Percentiles rank a stretch among this genome's conserved stretches.
These are phyloP conservation scores for Rheum nobile DNA, from an alignment of 148 eudicot species.

Conservation along the genomic window DNA sequence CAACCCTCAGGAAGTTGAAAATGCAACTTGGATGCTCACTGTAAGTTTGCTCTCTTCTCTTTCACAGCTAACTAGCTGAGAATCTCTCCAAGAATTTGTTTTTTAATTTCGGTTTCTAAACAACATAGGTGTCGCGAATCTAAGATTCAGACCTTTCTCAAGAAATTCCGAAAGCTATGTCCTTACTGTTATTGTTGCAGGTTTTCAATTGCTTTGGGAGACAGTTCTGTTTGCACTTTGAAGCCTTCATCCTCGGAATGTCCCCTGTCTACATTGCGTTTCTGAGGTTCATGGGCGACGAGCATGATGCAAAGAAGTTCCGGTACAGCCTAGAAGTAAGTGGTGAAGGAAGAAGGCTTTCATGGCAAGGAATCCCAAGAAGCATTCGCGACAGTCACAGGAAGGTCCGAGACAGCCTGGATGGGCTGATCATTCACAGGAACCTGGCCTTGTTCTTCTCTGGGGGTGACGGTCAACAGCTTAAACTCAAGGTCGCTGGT, in stretches of 20 bases:
- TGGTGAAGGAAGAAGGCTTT: slow-evolving; percentile 14
- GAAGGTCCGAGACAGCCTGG: slow-evolving; percentile 19
- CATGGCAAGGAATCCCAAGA: slow-evolving; percentile 24
- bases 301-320: slow-evolving; percentile 22
- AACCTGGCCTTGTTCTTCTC: slow-evolving; percentile 22
- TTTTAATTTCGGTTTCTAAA: not conserved
- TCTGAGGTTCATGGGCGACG: slow-evolving; percentile 25
- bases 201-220: slow-evolving; percentile 21
- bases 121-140: too few relatives aligned
- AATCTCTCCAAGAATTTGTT: not conserved
- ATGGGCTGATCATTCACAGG: slow-evolving; percentile 19
- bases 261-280: slow-evolving; percentile 21
- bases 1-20: slow-evolving; percentile 22
- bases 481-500: slow-evolving; percentile 20
- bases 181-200: slow-evolving; percentile 10
- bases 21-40: slow-evolving; percentile 52
- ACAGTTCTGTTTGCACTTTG: slow-evolving; percentile 24
- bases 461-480: slow-evolving; percentile 19
- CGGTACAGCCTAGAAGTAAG: slow-evolving; percentile 24
- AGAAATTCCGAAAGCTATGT: too few relatives aligned
- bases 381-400: slow-evolving; percentile 22
- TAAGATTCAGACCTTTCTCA: too few relatives aligned
- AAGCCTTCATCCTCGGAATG: slow-evolving; percentile 19
- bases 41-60: slow-evolving; percentile 26
- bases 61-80: not conserved